phyloP scores from a whole-genome alignment of 257 asterid genomes.

The Capsicum baccatum region DNA sequence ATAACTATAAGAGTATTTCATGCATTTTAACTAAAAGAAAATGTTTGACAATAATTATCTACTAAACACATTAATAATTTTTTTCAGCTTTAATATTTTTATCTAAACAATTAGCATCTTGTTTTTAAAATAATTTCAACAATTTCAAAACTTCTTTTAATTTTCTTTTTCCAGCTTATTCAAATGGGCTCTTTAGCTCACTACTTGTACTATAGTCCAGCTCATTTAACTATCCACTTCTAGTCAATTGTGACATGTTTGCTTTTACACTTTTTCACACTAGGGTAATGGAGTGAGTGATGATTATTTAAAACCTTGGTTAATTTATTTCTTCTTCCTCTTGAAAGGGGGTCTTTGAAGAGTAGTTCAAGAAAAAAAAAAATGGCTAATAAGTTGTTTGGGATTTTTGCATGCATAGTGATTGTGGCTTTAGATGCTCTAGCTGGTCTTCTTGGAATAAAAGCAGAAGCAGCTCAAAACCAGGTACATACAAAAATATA shows the following conservation, averaged over 20 bases:
- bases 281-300: neutral
- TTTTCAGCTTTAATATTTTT: too few species aligned
- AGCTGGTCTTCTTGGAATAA: conserved; percentile 79
- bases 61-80: too few species aligned
- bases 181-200: neutral
- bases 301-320: neutral
- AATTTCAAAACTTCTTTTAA: too few species aligned
- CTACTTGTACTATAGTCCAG: neutral
- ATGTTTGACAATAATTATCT: too few species aligned
- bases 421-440: conserved; percentile 71
- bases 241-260: neutral
- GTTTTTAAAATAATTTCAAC: too few species aligned
- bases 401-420: conserved; percentile 64
- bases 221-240: neutral
- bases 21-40: too few species aligned
- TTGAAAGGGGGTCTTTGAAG: neutral
- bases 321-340: neutral
- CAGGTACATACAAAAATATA: conserved; percentile 43
- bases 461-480: conserved; percentile 81
- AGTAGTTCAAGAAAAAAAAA: conserved; percentile 1
- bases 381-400: conserved; percentile 63
- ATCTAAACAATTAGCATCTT: too few species aligned
- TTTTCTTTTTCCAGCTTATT: too few species aligned
- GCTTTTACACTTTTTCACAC: neutral
- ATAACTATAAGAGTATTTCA: too few species aligned